Base-by-base conservation (phyloP, 352 stramenopile species). In the Globisporangium nodosum region DNA sequence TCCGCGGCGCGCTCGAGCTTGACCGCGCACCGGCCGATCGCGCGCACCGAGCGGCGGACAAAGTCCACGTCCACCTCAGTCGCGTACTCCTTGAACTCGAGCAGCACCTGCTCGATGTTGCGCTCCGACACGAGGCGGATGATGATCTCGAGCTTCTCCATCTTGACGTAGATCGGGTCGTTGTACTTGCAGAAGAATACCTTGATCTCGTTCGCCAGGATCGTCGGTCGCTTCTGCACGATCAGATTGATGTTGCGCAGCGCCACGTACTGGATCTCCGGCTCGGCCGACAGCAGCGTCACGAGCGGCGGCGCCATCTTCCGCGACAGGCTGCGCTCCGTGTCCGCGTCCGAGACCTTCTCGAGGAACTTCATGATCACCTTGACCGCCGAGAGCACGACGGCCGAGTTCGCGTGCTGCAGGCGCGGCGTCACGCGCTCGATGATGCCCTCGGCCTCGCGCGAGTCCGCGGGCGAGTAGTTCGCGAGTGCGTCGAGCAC, bases 181-280 rank as follows among this genome's bases (percentile, higher is more conserved):
- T 99, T 99, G 86, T 99, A 99, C 80, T 99, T 99, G 90, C 97
- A 99, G 66, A 99, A 99, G 76, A 99, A 92, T 9, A 95, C 87
- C 71, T 96, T 96, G 59, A 96, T 96, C 73, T 96, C 88, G 63
- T 97, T 97, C 57, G 98, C 88, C 15, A 99, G 73, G 61, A 99
- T 99, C 21, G 76, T 80, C 12, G 96, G 95, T 9, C 94, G 82
- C 74, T 99, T 99, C 69, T 99, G 97, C 31, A 99, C 97, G 71
- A 99, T 99, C 18, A 99, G 70, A 71, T 99, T 99, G 69, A 99
- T 99, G 79, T 99, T 99, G 45, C 97, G 81, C 58, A 99, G 70
- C 42, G 97, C 97, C 12, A 99, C 97, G 69, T 99, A 99, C 76
- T 99, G 97, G 68, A 99, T 99, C 81, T 99, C 97, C 0, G 96